Percentiles rank a stretch among this genome's conserved stretches.
These are phyloP conservation scores for Lonicera japonica DNA, from an alignment of 129 eudicot species.

Conservation along the genomic window DNA sequence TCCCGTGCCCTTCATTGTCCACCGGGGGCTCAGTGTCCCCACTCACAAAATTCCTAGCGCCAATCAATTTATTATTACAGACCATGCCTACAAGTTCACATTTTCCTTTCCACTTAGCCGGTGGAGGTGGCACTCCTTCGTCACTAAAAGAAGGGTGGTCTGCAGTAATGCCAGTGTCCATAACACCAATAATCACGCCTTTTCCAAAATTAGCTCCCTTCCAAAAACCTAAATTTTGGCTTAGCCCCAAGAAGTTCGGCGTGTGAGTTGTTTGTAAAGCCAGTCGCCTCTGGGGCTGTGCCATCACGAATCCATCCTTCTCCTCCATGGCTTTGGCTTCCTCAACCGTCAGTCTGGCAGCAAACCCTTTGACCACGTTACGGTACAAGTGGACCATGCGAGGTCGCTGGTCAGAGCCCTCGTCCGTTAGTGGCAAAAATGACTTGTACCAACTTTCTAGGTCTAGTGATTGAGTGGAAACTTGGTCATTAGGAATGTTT, in stretches of 20 bases:
- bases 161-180: slow-evolving; percentile 54
- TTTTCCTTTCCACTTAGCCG: slow-evolving; percentile 67
- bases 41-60: slow-evolving; percentile 30
- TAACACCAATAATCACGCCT: slow-evolving; percentile 54
- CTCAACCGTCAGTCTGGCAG: slow-evolving; percentile 45
- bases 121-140: slow-evolving; percentile 57
- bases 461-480: slow-evolving; percentile 1
- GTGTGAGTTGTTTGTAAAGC: slow-evolving; percentile 43
- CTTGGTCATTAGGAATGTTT: slow-evolving; percentile 23
- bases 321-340: slow-evolving; percentile 46
- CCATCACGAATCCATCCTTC: slow-evolving; percentile 50
- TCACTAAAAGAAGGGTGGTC: slow-evolving; percentile 62
- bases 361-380: slow-evolving; percentile 51
- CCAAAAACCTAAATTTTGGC: slow-evolving; percentile 53
- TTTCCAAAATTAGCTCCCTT: slow-evolving; percentile 39
- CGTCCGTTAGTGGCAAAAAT: slow-evolving; percentile 24
- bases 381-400: slow-evolving; percentile 37
- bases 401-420: slow-evolving; percentile 4
- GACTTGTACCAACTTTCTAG: slow-evolving; percentile 33
- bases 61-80: slow-evolving; percentile 65
- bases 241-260: slow-evolving; percentile 50
- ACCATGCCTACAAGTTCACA: slow-evolving; percentile 27
- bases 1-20: slow-evolving; percentile 59
- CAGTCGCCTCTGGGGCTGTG: slow-evolving; percentile 30
- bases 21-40: slow-evolving; percentile 12